Conservation (phyloP, 805 yeast genomes). For the Candida maltosa region DNA sequence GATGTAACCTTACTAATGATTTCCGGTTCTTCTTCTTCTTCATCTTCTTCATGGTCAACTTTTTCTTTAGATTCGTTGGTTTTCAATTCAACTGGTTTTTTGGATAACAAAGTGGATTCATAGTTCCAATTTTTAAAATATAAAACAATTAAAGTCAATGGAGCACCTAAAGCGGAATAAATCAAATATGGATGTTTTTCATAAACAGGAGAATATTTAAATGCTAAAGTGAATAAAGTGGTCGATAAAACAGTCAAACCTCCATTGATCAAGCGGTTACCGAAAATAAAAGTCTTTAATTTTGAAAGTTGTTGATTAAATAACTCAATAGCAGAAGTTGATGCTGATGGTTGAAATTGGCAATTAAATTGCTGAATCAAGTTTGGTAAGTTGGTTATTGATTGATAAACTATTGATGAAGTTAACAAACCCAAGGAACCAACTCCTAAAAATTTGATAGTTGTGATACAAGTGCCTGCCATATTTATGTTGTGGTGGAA, state of each 20-base stretch:
- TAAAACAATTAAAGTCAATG: constrained; percentile 32
- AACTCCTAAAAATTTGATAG: constrained; percentile 60
- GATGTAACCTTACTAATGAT: background rate
- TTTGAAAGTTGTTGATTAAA: background rate
- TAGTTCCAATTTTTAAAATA: constrained; percentile 12
- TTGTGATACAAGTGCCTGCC: constrained; percentile 35
- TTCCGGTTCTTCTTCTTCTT: constrained; percentile 1
- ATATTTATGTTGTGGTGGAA: constrained; percentile 1
- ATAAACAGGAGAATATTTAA: constrained; percentile 47
- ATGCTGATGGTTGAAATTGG: too few relatives aligned
- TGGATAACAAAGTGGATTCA: constrained; percentile 16
- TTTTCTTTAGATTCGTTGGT: background rate
- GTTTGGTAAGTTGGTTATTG: constrained; percentile 27
- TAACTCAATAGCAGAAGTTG: constrained; percentile 9
- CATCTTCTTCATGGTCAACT: constrained; percentile 4
- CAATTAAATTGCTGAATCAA: constrained; percentile 19
- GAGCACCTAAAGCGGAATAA: constrained; percentile 58
- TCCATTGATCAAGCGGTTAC: constrained; percentile 19
- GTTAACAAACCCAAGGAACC: constrained; percentile 67
- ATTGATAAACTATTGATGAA: constrained; percentile 44
- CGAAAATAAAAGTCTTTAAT: constrained; percentile 17
- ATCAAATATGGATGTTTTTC: constrained; percentile 73
- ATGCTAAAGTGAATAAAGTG: constrained; percentile 53
- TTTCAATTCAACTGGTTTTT: background rate
- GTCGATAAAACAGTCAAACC: constrained; percentile 48